Evolutionary conservation across 2,329 filamentous ascomycete species (phyloP).

Genomic region (Fusarium decemcellulare): DNA sequence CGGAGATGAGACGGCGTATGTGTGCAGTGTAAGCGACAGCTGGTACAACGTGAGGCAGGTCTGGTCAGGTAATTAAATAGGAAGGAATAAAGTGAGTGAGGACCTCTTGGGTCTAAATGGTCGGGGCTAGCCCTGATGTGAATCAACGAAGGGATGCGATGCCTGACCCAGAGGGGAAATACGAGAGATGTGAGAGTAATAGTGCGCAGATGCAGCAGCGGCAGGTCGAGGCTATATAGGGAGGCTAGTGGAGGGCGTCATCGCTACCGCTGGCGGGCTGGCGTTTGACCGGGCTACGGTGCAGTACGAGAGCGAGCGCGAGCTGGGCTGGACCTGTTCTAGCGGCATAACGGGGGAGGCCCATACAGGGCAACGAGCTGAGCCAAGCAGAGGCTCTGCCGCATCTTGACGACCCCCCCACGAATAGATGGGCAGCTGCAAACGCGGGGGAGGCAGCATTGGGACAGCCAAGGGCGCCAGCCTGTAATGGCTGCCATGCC

Average conservation of each 20-base stretch:
- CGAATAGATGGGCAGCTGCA: slow-evolving; percentile 27
- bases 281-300: slow-evolving; percentile 22
- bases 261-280: slow-evolving; percentile 16
- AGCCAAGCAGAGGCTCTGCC: slow-evolving; percentile 36
- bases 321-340: slow-evolving; percentile 2
- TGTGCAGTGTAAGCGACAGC: slow-evolving; percentile 22
- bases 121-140: slow-evolving; percentile 31
- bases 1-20: slow-evolving; percentile 8
- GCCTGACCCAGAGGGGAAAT: slow-evolving; percentile 3
- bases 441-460: slow-evolving; percentile 26
- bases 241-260: slow-evolving; percentile 26
- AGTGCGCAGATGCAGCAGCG: slow-evolving; percentile 7
- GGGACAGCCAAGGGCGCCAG: slow-evolving; percentile 5
- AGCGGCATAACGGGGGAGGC: slow-evolving; percentile 29
- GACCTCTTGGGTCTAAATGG: slow-evolving; percentile 29
- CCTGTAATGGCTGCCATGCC: slow-evolving; percentile 9
- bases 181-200: slow-evolving; percentile 6
- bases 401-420: slow-evolving; percentile 14
- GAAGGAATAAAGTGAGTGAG: slow-evolving; percentile 22
- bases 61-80: not conserved
- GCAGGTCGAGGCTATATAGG: slow-evolving; percentile 25
- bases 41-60: slow-evolving; percentile 5
- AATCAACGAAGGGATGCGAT: slow-evolving; percentile 23
- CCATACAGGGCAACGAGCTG: not conserved
- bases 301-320: not conserved